Base-by-base conservation (phyloP, 495 filamentous ascomycete genomes). In the Podospora pseudoanserina region DNA sequence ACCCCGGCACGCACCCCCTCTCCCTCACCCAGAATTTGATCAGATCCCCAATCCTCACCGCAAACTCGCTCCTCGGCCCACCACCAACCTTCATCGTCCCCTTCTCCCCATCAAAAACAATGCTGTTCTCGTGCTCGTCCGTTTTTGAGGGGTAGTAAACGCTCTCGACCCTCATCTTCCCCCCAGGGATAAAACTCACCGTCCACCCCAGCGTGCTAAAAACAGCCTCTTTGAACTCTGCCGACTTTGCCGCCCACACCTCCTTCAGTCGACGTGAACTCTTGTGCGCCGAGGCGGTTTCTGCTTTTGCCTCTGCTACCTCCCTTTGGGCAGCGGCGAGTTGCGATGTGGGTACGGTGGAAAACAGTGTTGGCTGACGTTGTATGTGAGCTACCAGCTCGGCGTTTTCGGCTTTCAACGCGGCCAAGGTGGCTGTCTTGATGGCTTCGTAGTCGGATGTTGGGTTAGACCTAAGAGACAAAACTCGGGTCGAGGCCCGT, bases 81-180 rank as follows among this genome's bases (percentile, higher is more conserved):
- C 95, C 95, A 18, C 89, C 90, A 67, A 98, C 90, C 82, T 98
- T 98, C 95, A 99, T 99, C 26, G 92, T 97, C 28, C 95, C 89
- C 69, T 91, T 90, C 78, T 98, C 94, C 26, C 94, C 96, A 80
- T 99, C 95, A 79, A 99, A 98, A 1, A 97, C 87, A 68, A 99
- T 96, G 60, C 89, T 92, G 70, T 94, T 96, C 84, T 92, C 91
- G 76, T 91, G 85, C 75, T 91, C 89, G 56, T 86, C 88, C 54
- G 86, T 87, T 9, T 78, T 67, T 4, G 85, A 87, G 0, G 91
- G 87, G 71, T 89, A 90, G 74, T 92, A 93, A 74, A 93, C 86
- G 60, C 84, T 88, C 30, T 92, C 93, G 62, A 96, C 90, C 16
- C 90, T 86, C 73, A 96, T 94, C 72, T 94, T 93, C 20, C 95